Conservation (phyloP, 306 rosid species). For the Pueraria montana region DNA sequence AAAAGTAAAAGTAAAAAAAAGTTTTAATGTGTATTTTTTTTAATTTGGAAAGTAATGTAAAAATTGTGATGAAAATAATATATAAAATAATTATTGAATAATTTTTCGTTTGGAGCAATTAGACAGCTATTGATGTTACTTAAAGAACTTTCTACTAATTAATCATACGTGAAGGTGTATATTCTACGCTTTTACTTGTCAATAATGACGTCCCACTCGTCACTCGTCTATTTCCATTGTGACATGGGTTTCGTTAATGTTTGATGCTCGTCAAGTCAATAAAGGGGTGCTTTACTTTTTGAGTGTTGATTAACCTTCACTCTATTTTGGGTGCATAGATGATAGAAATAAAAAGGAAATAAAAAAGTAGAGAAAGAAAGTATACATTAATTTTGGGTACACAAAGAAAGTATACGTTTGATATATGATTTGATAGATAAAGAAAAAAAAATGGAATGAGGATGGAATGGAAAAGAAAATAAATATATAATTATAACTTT, state of each 20-base stretch:
- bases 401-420: not conserved
- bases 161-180: not conserved
- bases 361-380: not conserved
- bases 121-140: slow-evolving; percentile 1
- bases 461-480: not conserved
- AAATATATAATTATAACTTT: not conserved
- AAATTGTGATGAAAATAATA: not conserved
- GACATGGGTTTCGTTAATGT: not conserved
- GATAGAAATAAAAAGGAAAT: not conserved
- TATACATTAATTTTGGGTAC: not conserved
- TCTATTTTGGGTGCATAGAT: not conserved
- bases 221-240: slow-evolving; percentile 8
- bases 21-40: not conserved
- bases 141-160: not conserved
- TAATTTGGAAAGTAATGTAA: not conserved
- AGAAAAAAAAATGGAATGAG: not conserved
- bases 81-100: not conserved
- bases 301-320: slow-evolving; percentile 2
- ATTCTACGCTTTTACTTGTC: not conserved
- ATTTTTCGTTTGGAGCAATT: not conserved
- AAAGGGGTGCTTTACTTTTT: slow-evolving; percentile 38
- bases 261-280: slow-evolving; percentile 37
- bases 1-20: not conserved
- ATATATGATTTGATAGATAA: not conserved
- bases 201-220: not conserved